Conservation (phyloP, 2,329 filamentous ascomycete genomes). For the Epichloe uncinata region DNA sequence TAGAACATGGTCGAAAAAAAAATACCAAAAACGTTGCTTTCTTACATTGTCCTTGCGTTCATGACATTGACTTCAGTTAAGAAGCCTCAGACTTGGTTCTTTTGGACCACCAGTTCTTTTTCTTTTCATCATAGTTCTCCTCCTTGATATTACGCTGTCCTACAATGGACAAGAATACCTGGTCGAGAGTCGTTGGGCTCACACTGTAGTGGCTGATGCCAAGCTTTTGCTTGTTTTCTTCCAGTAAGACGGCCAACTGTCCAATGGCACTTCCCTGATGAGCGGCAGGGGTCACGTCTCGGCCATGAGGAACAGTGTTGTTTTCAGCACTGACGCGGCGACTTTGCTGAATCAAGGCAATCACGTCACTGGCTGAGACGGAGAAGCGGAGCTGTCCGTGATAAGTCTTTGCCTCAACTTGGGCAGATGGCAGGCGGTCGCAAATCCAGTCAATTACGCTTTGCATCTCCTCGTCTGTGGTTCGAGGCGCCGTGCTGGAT, state of each 20-base stretch:
- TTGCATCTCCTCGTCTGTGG: conserved; percentile 53
- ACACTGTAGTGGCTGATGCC: conserved; percentile 81
- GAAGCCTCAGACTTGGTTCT: background rate
- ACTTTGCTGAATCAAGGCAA: conserved; percentile 10
- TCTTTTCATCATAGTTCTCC: conserved; percentile 41
- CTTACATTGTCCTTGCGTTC: too few relatives aligned
- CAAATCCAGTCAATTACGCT: conserved; percentile 53
- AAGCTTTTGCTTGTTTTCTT: conserved; percentile 53
- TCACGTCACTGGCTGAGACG: conserved; percentile 40
- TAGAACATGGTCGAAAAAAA: too few relatives aligned
- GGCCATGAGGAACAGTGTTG: background rate
- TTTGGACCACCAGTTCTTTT: conserved; percentile 11
- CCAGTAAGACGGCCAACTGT: conserved; percentile 56
- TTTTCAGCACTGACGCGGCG: background rate
- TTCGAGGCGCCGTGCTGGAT: conserved; percentile 60
- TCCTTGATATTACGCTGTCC: conserved; percentile 66
- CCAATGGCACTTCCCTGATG: conserved; percentile 43
- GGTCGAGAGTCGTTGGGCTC: conserved; percentile 74
- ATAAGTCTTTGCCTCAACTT: conserved; percentile 60
- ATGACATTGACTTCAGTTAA: too few relatives aligned
- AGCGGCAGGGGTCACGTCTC: conserved; percentile 11
- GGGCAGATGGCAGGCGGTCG: conserved; percentile 46
- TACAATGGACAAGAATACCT: conserved; percentile 81
- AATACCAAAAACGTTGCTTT: too few relatives aligned
- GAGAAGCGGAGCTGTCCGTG: conserved; percentile 84